Evolutionary conservation across 352 stramenopile species (phyloP), one percentile per base, ranked within the genome.

Genomic region (Phytophthora constricta): DNA sequence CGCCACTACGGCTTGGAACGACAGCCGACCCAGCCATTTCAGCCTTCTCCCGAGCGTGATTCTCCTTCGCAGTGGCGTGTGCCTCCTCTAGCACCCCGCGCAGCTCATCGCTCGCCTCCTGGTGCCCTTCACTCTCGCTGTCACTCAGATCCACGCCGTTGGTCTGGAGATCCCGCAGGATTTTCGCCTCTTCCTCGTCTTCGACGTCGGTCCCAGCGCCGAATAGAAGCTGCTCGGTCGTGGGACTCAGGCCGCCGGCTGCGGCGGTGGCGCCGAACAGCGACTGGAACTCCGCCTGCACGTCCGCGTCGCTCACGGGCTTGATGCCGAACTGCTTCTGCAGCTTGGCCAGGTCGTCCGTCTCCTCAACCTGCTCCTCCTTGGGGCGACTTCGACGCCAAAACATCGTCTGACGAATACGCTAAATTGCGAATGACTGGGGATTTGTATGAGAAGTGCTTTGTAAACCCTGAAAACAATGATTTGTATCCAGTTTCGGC

Each of bases 321-420:
- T 79, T 84, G 68, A 95, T 93, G 5, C 87, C 84, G 55, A 95
- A 91, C 74, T 93, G 80, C 16, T 80, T 76, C 73, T 93, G 85
- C 37, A 93, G 74, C 69, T 83, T 80, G 3, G 39, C 56, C 22
- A 93, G 58, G 23, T 93, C 81, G 37, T 89, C 76, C 20, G 61
- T 75, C 52, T 60, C 51, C 39, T 51, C 55, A 33, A 27, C 67
- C 4, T 19, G 42, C 59, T 23, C 65, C 39, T 68, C 50, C 33
- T 74, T 79, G 52, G 68, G 68, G 42, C 68, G 66, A 62, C 68
- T 76, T 20, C 80, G 77, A 1, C 78, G 81, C 83, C 83, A 92
- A 63, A 92, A 92, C 83, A 89, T 89, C n/a, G 31, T 37, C 31
- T n/a, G n/a, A n/a, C n/a, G n/a, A n/a, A 37, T 13, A 37, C 31